Evolutionary conservation across 805 yeast species (phyloP), one percentile per base, ranked within the genome.

Genomic region (Zygosaccharomyces siamensis): DNA sequence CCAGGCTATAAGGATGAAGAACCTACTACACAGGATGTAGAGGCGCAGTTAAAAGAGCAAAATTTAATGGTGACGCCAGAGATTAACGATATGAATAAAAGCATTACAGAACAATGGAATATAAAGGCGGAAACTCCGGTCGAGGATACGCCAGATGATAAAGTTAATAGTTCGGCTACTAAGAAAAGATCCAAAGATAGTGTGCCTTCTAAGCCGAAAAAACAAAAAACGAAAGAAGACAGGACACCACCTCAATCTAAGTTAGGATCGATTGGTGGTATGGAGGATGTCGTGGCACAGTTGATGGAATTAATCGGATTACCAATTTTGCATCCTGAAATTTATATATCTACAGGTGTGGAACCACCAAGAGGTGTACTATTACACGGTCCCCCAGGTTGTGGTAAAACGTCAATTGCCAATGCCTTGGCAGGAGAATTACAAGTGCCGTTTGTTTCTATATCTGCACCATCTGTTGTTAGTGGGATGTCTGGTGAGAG

Each of bases 401-500:
- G 99, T 73, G 99, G 99, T 65, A 93, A 93, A 61, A 93, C 99
- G 0, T 84, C 96, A 38, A 83, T 93, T 46, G 99, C 99, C 3
- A 89, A 89, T 66, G 97, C 98, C 0, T 72, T 93, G 20, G 99
- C 99, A 1, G 96, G 96, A 26, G 96, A 92, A 62, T 74, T 93
- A 28, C 86, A 89, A 57, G 96, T 93, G 0, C 97, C 98, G 0
- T 93, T 93, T 62, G 80, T 93, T 14, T 84, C 86, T 39, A 76
- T 93, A 1, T 86, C 96, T 24, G 98, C 99, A 0, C 99, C 99
- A 1, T 84, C 96, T 2, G 88, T 93, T 7, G 98, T 93, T 0
- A 87, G 96, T 52, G 99, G 99, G 4, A 93, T 93, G 98, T 88
- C 96, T n/a, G 99, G 99, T 38, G 99, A 93, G 66, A 82, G 92